These are phyloP conservation scores for Saccharomyces hybrid DNA, from an alignment of 1,139 yeast species.

Conservation along the genomic window DNA sequence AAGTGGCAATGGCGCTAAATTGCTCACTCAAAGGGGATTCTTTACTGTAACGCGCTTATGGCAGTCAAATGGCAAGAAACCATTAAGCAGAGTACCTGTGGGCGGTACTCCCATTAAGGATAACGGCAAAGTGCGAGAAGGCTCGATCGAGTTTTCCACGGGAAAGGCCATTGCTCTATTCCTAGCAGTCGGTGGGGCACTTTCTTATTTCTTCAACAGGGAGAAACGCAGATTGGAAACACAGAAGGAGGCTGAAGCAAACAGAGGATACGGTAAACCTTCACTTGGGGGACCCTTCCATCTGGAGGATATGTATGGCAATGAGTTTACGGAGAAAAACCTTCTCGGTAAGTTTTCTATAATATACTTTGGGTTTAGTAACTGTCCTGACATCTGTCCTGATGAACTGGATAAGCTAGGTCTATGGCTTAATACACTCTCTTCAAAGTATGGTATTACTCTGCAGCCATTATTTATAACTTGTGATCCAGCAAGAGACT, in stretches of 20 bases:
- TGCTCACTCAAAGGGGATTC: background rate
- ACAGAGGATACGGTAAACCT: slow-evolving; percentile 86
- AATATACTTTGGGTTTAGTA: slow-evolving; percentile 92
- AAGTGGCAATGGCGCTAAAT: background rate
- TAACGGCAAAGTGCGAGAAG: slow-evolving; percentile 32
- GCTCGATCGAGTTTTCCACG: slow-evolving; percentile 57
- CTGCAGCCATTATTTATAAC: slow-evolving; percentile 86
- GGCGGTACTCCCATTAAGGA: slow-evolving; percentile 36
- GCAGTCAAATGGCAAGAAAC: slow-evolving; percentile 25
- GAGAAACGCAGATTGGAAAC: slow-evolving; percentile 64
- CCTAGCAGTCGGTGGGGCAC: slow-evolving; percentile 57
- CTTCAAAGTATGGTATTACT: slow-evolving; percentile 46
- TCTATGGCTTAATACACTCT: slow-evolving; percentile 60
- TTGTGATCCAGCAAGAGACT: slow-evolving; percentile 94
- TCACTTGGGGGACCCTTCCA: slow-evolving; percentile 85
- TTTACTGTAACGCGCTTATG: background rate
- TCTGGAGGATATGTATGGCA: slow-evolving; percentile 62
- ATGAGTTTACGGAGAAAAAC: slow-evolving; percentile 68
- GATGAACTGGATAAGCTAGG: slow-evolving; percentile 94
- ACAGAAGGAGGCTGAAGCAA: slow-evolving; percentile 74
- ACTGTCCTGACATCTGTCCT: slow-evolving; percentile 98
- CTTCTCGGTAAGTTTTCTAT: slow-evolving; percentile 72
- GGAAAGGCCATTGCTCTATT: slow-evolving; percentile 75
- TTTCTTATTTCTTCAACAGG: slow-evolving; percentile 57
- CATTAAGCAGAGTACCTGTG: slow-evolving; percentile 46